Evolutionary conservation across 2,329 filamentous ascomycete genomes (phyloP).

Genomic region (Ophiostoma tasmaniense): DNA sequence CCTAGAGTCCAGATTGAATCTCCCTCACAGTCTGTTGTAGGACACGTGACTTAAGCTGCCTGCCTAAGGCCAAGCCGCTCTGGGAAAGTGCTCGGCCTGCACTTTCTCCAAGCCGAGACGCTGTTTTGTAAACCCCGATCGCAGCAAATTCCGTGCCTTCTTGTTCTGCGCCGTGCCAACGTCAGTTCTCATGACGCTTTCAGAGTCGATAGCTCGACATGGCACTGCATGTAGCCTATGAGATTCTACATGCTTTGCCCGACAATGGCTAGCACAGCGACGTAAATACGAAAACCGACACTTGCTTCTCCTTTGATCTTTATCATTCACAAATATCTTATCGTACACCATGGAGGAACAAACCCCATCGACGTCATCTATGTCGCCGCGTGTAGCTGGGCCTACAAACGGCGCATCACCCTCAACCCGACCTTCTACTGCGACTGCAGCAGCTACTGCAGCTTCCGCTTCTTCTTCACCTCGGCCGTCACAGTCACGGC

Average conservation of each 20-base stretch:
- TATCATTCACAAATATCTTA: neutral
- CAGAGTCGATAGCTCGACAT: neutral
- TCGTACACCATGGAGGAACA: neutral
- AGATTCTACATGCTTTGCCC: neutral
- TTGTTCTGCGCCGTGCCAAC: neutral
- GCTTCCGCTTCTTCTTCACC: neutral
- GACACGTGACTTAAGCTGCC: neutral
- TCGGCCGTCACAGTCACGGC: neutral
- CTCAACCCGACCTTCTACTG: neutral
- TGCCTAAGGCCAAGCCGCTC: neutral
- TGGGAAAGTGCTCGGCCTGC: neutral
- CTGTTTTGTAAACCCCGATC: neutral
- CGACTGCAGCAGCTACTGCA: neutral
- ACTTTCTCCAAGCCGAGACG: neutral
- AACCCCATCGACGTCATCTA: neutral
- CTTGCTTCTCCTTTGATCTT: neutral
- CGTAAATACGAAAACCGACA: neutral
- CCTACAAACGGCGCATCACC: neutral
- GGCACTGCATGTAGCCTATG: slow-evolving; percentile 1
- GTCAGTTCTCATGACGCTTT: neutral
- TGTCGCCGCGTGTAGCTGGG: neutral
- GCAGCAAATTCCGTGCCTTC: neutral
- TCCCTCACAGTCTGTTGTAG: neutral
- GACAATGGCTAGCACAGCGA: neutral
- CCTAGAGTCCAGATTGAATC: neutral